These are phyloP conservation scores for Thoreauomyces humboldtii DNA, from an alignment of 192 early-diverging fungal species.

Conservation along the genomic window DNA sequence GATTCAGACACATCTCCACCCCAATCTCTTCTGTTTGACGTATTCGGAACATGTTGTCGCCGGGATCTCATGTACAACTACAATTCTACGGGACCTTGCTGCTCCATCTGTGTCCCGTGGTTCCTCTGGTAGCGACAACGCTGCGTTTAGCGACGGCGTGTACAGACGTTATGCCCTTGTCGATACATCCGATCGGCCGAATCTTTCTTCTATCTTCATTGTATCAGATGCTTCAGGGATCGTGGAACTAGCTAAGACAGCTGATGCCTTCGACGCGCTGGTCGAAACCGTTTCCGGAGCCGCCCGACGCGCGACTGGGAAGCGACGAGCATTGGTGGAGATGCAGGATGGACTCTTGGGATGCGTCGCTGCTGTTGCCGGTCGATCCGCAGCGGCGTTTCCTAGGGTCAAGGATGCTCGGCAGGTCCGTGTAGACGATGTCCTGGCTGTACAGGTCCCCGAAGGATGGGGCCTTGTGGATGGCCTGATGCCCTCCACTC, in stretches of 20 bases:
- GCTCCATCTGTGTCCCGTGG: too few species aligned
- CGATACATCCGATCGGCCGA: not conserved
- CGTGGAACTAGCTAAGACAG: not conserved
- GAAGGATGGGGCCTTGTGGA: not conserved
- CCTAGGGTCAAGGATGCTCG: not conserved
- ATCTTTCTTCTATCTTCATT: constrained; percentile 1
- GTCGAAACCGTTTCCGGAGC: not conserved
- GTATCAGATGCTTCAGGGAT: not conserved
- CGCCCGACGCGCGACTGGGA: not conserved
- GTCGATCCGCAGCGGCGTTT: not conserved
- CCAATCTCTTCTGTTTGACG: too few species aligned
- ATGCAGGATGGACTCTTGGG: not conserved
- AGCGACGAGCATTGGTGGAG: too few species aligned
- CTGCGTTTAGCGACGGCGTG: too few species aligned
- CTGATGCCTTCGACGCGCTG: not conserved
- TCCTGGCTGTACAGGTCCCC: not conserved
- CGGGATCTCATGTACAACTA: too few species aligned
- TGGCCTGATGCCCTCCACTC: not conserved
- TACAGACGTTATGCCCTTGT: not conserved
- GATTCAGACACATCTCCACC: too few species aligned
- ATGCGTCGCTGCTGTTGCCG: not conserved
- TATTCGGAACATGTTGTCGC: too few species aligned
- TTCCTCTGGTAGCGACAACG: too few species aligned
- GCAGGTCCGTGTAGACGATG: not conserved
- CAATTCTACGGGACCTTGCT: not conserved